A percentile compares a stretch with the other conserved stretches of the same genome.
These are phyloP conservation scores for Puya raimondii DNA, from an alignment of 176 grass and related monocot genomes.

Conservation along the genomic window DNA sequence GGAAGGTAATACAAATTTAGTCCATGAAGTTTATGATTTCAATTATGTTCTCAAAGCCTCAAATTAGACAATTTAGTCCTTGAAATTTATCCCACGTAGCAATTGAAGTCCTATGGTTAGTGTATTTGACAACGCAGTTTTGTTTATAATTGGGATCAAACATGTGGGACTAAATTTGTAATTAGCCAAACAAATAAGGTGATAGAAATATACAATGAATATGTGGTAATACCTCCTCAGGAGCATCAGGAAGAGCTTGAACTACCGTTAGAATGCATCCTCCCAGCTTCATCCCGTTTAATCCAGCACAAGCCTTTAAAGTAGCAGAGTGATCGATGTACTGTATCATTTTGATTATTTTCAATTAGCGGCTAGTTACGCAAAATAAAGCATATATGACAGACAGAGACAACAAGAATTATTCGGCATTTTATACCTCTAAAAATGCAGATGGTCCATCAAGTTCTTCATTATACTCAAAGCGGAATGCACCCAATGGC, in stretches of 20 bases:
- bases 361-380: slow-evolving; percentile 24
- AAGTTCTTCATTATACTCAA: slow-evolving; percentile 55
- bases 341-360: slow-evolving; percentile 25
- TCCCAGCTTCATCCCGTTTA: slow-evolving; percentile 90
- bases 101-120: too few species aligned
- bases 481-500: slow-evolving; percentile 52
- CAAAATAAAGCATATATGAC: slow-evolving; percentile 1
- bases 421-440: slow-evolving; percentile 47
- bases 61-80: too few species aligned
- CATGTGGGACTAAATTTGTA: too few species aligned
- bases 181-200: slow-evolving; percentile 8
- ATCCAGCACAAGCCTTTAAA: slow-evolving; percentile 82
- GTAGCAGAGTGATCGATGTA: slow-evolving; percentile 69
- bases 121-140: too few species aligned
- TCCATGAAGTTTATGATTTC: too few species aligned
- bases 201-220: slow-evolving; percentile 17
- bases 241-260: slow-evolving; percentile 43
- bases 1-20: neutral
- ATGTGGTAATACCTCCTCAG: slow-evolving; percentile 33
- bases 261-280: slow-evolving; percentile 58
- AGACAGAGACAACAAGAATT: slow-evolving; percentile 1
- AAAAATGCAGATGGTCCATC: slow-evolving; percentile 74
- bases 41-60: too few species aligned
- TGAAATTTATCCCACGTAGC: too few species aligned
- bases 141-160: too few species aligned